Evolutionary conservation across 139 green algal species (phyloP), one percentile per base, ranked within the genome.

Genomic region (Chlamydomonas schloesseri): DNA sequence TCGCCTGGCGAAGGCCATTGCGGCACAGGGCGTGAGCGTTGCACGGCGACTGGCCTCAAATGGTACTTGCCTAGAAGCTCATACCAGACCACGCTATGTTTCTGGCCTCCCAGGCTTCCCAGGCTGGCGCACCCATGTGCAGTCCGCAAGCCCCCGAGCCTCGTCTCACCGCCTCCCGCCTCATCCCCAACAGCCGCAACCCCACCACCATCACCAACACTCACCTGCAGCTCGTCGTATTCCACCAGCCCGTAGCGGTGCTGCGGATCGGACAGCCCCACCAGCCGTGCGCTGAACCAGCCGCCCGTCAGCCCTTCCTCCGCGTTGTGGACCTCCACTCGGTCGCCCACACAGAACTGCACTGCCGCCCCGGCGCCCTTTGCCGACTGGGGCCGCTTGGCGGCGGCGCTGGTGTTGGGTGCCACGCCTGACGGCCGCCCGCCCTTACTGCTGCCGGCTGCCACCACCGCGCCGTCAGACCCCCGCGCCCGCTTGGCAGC

Each of bases 221-320:
- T 11, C 50, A 84, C 78, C 57, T 84, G 78, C 42, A 84, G 78
- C 64, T 74, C 64, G 20, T 84, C 78, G 78, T 84, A 84, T 64
- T 53, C 15, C 2, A 84, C 64, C 36, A 84, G 78, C 3, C 64
- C 78, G 29, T 75, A 84, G 18, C 64, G 29, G 46, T 55, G 13
- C 64, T 53, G 29, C 46, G 64, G 29, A 0, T 21, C 64, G 10
- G 64, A 50, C 64, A 75, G 37, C n/a, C 31, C 29, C 68, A 84
- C 11, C 46, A 75, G 42, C 34, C 42, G 64, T 5, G 28, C 64
- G 1, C 46, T 29, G 65, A 84, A 84, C 78, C 78, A 84, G n/a
- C 14, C 78, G 20, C 78, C 78, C 20, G 33, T 21, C 64, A 84
- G 78, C 20, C 78, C 78, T 46, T 84, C 78, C 65, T 84, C 64